Conservation (phyloP, 441 rosid genomes). For the Corymbia calophylla region DNA sequence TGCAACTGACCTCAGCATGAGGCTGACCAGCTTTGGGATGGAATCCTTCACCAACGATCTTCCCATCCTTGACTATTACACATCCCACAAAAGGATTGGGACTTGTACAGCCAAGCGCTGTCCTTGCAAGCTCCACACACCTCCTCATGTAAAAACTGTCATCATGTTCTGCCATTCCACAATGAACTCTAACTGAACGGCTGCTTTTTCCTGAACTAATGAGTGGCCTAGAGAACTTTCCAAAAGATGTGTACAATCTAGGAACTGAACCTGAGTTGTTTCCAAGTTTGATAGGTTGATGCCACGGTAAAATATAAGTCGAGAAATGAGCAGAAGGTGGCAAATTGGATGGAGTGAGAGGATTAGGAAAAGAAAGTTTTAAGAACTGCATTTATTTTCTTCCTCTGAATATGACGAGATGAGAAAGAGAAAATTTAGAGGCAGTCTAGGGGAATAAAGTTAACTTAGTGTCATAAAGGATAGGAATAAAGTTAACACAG, state of each 20-base stretch:
- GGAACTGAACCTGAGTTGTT: neutral
- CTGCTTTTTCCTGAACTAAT: constrained; percentile 5
- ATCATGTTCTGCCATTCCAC: constrained; percentile 16
- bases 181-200: constrained; percentile 15
- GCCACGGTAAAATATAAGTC: neutral
- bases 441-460: neutral
- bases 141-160: constrained; percentile 72
- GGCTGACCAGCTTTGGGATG: constrained; percentile 98
- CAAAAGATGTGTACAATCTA: constrained; percentile 18
- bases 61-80: constrained; percentile 76
- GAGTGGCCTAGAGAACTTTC: constrained; percentile 17
- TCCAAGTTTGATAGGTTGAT: neutral
- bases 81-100: constrained; percentile 98
- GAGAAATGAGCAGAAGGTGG: neutral
- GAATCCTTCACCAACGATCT: constrained; percentile 88
- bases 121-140: constrained; percentile 74
- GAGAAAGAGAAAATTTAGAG: neutral
- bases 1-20: constrained; percentile 77
- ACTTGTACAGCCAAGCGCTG: constrained; percentile 71
- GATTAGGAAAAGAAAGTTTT: constrained; percentile 1
- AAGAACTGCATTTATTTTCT: constrained; percentile 23
- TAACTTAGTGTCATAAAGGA: neutral
- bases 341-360: neutral
- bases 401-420: neutral
- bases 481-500: neutral